A percentile compares a stretch with the other conserved stretches of the same genome.
Conservation (phyloP, 768 basidiomycete species). For the Leccinum boreale region DNA sequence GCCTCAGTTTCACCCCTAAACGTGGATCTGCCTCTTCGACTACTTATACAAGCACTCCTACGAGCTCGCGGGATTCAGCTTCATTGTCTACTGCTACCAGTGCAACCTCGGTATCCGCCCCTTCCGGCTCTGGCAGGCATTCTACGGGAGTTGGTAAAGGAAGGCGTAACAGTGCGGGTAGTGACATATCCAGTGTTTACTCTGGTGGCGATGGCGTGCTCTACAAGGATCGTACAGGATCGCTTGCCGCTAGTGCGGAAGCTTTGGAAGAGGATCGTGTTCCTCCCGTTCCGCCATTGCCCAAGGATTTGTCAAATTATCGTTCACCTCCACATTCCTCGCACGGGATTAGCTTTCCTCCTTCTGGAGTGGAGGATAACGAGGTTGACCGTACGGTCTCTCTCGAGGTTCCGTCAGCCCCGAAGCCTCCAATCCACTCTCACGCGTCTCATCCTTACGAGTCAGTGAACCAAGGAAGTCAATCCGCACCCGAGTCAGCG, state of each 20-base stretch:
- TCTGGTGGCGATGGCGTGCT: slow-evolving; percentile 58
- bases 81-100: slow-evolving; percentile 78
- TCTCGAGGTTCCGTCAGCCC: slow-evolving; percentile 46
- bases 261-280: slow-evolving; percentile 60
- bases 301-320: slow-evolving; percentile 82
- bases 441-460: slow-evolving; percentile 38
- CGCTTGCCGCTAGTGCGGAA: slow-evolving; percentile 58
- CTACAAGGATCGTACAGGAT: slow-evolving; percentile 67
- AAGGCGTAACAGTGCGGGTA: slow-evolving; percentile 79
- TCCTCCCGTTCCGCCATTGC: slow-evolving; percentile 92
- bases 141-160: slow-evolving; percentile 58
- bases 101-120: slow-evolving; percentile 64
- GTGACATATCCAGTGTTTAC: slow-evolving; percentile 76
- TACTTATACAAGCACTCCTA: slow-evolving; percentile 74
- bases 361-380: slow-evolving; percentile 41
- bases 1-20: slow-evolving; percentile 80
- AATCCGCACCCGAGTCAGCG: slow-evolving; percentile 39
- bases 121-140: slow-evolving; percentile 65
- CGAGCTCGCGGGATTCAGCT: slow-evolving; percentile 86
- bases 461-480: slow-evolving; percentile 36
- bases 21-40: slow-evolving; percentile 89
- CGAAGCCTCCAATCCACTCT: slow-evolving; percentile 24
- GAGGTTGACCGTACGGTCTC: slow-evolving; percentile 48
- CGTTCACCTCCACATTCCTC: slow-evolving; percentile 66
- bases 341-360: slow-evolving; percentile 50